Evolutionary conservation across 2,329 filamentous ascomycete species (phyloP).

Genomic region (Biscogniauxia marginata): DNA sequence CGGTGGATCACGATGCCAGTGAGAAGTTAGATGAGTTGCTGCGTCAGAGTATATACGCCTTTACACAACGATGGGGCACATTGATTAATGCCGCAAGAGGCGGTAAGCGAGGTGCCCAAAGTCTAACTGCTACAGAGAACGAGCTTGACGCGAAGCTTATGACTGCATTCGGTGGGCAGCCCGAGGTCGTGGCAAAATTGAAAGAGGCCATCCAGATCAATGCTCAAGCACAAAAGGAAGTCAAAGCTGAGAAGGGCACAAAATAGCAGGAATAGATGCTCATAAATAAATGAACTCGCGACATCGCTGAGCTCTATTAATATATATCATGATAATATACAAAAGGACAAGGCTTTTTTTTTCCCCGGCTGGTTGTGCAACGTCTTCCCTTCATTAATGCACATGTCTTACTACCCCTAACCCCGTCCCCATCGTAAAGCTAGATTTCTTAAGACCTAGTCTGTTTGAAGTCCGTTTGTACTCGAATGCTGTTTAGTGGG

Average conservation of each 20-base stretch:
- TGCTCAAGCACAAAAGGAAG: constrained; percentile 51
- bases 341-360: background rate
- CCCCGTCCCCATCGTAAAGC: no score
- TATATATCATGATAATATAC: constrained; percentile 3
- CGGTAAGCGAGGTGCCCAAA: constrained; percentile 48
- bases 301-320: background rate
- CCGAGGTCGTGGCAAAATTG: constrained; percentile 57
- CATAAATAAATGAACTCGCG: background rate
- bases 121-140: constrained; percentile 51
- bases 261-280: constrained; percentile 14
- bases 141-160: constrained; percentile 58
- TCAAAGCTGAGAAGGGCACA: constrained; percentile 28
- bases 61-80: constrained; percentile 59
- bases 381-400: background rate
- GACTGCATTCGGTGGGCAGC: constrained; percentile 57
- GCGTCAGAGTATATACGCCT: constrained; percentile 60
- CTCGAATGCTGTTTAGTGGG: constrained; percentile 39
- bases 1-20: constrained; percentile 52
- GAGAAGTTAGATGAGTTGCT: constrained; percentile 64
- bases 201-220: constrained; percentile 61
- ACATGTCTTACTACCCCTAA: background rate
- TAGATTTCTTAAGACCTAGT: background rate
- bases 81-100: constrained; percentile 49
- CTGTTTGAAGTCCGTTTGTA: constrained; percentile 37
- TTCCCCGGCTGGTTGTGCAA: no score